Evolutionary conservation across 1,139 yeast genomes (phyloP).

Genomic region (Saccharomycopsis phalli): DNA sequence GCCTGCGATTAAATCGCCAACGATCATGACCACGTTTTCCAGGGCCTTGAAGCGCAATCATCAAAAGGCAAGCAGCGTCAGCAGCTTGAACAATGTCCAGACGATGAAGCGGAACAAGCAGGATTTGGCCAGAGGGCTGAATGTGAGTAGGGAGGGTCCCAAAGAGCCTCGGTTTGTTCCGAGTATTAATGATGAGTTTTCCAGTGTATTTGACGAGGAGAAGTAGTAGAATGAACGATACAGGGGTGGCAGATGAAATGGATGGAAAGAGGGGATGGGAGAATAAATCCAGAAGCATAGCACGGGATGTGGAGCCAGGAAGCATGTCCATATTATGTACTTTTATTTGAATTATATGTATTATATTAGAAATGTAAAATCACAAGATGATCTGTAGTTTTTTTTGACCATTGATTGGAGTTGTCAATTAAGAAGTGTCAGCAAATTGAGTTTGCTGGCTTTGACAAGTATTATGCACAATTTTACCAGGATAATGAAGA

Average conservation of each 20-base stretch:
- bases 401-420: no score
- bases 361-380: no score
- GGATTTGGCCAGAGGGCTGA: background rate
- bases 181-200: background rate
- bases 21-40: no score
- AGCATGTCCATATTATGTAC: background rate
- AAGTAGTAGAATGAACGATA: background rate
- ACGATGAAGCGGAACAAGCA: background rate
- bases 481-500: no score
- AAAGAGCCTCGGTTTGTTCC: slow-evolving; percentile 4
- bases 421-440: no score
- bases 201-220: slow-evolving; percentile 1
- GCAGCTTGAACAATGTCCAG: background rate
- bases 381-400: background rate
- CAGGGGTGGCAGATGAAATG: background rate
- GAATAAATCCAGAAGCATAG: background rate
- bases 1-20: background rate
- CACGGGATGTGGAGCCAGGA: background rate
- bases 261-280: no score
- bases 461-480: no score
- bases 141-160: background rate
- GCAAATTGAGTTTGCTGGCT: no score
- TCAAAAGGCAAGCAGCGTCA: background rate
- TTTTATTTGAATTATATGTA: background rate
- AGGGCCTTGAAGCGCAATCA: background rate